A percentile compares a stretch with the other conserved stretches of the same genome.
These are phyloP conservation scores for Citrullus colocynthis DNA, from an alignment of 306 rosid genomes.

Conservation along the genomic window DNA sequence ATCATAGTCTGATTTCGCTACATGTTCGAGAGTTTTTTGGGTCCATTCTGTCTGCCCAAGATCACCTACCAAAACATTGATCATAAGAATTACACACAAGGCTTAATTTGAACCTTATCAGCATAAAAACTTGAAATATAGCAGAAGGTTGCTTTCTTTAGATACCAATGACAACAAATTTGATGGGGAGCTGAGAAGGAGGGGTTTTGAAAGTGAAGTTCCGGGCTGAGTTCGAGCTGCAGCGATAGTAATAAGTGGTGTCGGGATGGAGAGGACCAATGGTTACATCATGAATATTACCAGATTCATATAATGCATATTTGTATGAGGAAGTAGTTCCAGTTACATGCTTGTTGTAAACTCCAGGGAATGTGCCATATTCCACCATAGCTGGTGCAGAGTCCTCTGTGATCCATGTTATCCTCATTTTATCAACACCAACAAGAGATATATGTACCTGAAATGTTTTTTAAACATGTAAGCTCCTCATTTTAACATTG, in stretches of 20 bases:
- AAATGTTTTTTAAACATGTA: neutral
- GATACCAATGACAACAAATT: conserved; percentile 53
- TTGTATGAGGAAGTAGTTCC: conserved; percentile 41
- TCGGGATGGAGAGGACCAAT: conserved; percentile 61
- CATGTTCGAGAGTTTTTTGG: conserved; percentile 38
- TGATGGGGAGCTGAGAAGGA: conserved; percentile 52
- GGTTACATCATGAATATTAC: conserved; percentile 48
- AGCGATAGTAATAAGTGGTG: conserved; percentile 43
- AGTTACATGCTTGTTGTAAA: conserved; percentile 10
- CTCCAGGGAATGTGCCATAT: conserved; percentile 39
- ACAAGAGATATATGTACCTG: conserved; percentile 77
- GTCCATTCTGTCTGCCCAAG: conserved; percentile 94
- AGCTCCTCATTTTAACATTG: neutral
- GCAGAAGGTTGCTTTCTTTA: neutral
- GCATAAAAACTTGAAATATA: neutral
- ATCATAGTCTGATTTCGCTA: conserved; percentile 41
- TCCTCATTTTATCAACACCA: conserved; percentile 56
- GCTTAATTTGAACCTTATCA: neutral
- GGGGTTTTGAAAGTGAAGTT: conserved; percentile 50
- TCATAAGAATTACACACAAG: neutral
- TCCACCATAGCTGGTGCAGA: conserved; percentile 27
- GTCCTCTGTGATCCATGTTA: conserved; percentile 54
- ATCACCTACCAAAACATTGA: conserved; percentile 35
- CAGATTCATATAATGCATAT: conserved; percentile 22
- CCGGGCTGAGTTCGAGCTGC: conserved; percentile 25